Evolutionary conservation across 129 eudicot species (phyloP), one percentile per base, ranked within the genome.

Genomic region (Rutidosis leptorrhynchoides): DNA sequence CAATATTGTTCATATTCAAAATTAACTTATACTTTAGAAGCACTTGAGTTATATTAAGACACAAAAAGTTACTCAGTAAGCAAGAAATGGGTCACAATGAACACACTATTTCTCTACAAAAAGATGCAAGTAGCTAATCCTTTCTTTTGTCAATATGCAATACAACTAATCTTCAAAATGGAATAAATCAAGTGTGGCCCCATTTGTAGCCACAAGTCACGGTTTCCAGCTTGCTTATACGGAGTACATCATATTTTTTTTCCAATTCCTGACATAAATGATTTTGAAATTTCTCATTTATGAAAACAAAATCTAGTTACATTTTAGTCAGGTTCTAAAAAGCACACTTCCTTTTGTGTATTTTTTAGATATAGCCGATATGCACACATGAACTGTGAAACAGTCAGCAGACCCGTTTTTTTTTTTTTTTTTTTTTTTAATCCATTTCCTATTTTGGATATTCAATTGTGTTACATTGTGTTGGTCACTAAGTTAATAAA

Each of bases 121-220:
- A 40, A 40, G 51, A 49, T 58, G 72, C 72, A 74, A 29, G 66
- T 57, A 64, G 63, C 69, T 65, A 70, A 70, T 70, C 21, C 30
- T 19, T 11, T 45, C 57, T 58, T 48, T 20, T 58, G 75, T 24
- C 22, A 25, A 69, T 56, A 57, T 69, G 57, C 56, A 26, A 69
- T 37, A 40, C 42, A 72, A 54, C 49, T 58, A 67, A 67, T 66
- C 67, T 29, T 37, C 42, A 73, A 40, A 73, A 73, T 24, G 37
- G 68, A 74, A 58, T 67, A 66, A 66, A 22, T 74, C 29, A 59
- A 58, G 73, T 74, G 55, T 45, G 74, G 51, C 33, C 79, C 74
- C 22, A 24, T 58, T 0, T 61, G 57, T 59, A 59, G 46, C 54
- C 54, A 67, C 24, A 75, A 60, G 69, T 75, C 64, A 60, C 58